Base-by-base conservation (phyloP, 2,329 filamentous ascomycete genomes). In the Exophiala sp. region DNA sequence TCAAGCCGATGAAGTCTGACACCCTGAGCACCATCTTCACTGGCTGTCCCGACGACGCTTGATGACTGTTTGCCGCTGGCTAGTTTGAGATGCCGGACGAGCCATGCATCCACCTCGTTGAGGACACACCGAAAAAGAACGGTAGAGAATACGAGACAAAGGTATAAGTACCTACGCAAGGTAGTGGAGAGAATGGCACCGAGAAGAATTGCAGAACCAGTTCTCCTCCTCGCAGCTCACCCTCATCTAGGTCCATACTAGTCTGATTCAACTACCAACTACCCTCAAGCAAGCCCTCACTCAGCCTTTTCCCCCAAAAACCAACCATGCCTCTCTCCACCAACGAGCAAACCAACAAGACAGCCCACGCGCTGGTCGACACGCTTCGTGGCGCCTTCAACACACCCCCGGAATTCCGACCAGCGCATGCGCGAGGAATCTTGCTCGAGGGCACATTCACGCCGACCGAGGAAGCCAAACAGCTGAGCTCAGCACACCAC, bases 401-500 rank as follows among this genome's bases (percentile, higher is more conserved):
- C 4, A 64, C 65, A n/a, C 68, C 70, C 37, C 65, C 68, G 10
- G 70, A 68, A 8, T 68, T 66, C 44, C 64, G 70, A 41, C 66
- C 70, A 51, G 77, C 75, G 8, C 78, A 82, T 53, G 77, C 77
- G 14, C 73, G 75, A 64, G 78, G 78, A 10, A 63, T 70, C 23
- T 67, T 80, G 30, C 62, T 78, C 9, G 73, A 64, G 5, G 78
- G 78, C 24, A 74, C 66, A 18, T 81, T 81, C 63, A 73, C 65
- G 1, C 77, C 78, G 2, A 70, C 71, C 1, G 2, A 65, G 0
- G 60, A 63, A 32, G 76, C 76, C 11, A 60, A 65, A 2, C 57
- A 62, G 7, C 71, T 81, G 16, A 73, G 70, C 24, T 66, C 53
- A 16, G 76, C 76, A 6, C 66, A 67, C 2, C 75, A 79, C 61